Evolutionary conservation across 225 moss, liverwort and hornwort genomes (phyloP), one percentile per base, ranked within the genome.

Genomic region (Straminergon stramineum): DNA sequence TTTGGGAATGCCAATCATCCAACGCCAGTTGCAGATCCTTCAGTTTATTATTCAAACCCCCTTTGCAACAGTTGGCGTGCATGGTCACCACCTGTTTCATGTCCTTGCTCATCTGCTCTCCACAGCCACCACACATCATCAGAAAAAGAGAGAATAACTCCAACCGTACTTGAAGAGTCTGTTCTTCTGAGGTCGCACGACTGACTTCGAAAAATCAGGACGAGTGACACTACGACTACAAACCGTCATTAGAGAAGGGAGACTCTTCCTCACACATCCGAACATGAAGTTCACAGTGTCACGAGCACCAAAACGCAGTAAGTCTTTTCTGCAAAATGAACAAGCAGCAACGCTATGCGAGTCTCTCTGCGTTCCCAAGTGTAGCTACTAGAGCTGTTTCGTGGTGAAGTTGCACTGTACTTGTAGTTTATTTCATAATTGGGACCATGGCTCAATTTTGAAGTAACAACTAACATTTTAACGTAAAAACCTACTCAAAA

Each of bases 41-140:
- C 39, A 93, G 88, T 61, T 93, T 93, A 18, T 86, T 87, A 67
- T 80, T 88, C 52, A 93, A 41, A 8, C 93, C 93, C 5, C 92
- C 92, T 84, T 92, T 92, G 91, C 92, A 93, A 34, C 93, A 93
- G 24, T 93, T 92, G 32, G 93, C 93, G 51, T 93, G 93, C 75
- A 93, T 69, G 22, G 93, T 93, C 69, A 92, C 88, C 53, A 93
- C 93, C 62, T 57, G 86, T 9, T 56, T 74, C 75, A 93, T 86
- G 88, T 93, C 89, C 79, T 89, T 87, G 83, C 93, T 93, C 83
- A 90, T 89, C 93, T 92, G 79, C 83, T 86, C 86, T 74, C 82
- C 66, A 58, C 84, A 51, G 10, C 43, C 74, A 37, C 27, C 35
- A 67, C 32, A 34, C 6, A 66, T 35, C 39, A 39, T 39, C 26